Conservation (phyloP, 768 basidiomycete genomes). For the Podaxis sp. region DNA sequence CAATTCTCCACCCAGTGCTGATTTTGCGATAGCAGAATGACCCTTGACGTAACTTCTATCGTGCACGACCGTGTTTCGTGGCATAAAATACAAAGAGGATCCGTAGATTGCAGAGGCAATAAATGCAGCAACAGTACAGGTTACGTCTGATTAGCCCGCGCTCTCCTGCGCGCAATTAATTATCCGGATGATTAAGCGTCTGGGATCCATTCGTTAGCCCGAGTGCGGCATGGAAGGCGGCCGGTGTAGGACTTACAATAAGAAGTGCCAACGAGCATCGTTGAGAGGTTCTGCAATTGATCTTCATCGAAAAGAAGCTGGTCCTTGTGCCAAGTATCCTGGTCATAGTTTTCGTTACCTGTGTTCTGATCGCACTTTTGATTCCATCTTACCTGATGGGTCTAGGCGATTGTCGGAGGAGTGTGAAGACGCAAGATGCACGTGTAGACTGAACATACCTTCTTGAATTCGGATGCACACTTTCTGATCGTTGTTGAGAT, state of each 20-base stretch:
- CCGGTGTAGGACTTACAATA: constrained; percentile 58
- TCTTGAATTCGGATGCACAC: constrained; percentile 84
- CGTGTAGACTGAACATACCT: constrained; percentile 43
- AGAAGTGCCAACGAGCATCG: constrained; percentile 88
- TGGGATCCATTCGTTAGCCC: constrained; percentile 13
- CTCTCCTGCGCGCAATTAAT: not conserved
- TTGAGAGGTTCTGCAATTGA: constrained; percentile 81
- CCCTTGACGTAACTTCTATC: constrained; percentile 8
- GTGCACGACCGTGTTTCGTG: not conserved
- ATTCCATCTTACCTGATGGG: constrained; percentile 55
- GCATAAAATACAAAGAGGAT: not conserved
- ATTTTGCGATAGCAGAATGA: constrained; percentile 4
- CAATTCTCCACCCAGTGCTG: not conserved
- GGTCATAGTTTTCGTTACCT: constrained; percentile 1
- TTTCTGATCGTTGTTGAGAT: constrained; percentile 89
- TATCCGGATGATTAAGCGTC: constrained; percentile 15
- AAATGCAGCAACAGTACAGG: not conserved
- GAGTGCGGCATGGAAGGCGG: not conserved
- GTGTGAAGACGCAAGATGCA: constrained; percentile 14
- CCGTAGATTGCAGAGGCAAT: not conserved
- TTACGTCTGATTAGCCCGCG: constrained; percentile 8
- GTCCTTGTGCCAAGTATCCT: constrained; percentile 94
- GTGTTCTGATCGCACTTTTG: not conserved
- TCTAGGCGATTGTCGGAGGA: constrained; percentile 35
- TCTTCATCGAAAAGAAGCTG: constrained; percentile 87